A percentile compares a stretch with the other conserved stretches of the same genome.
phyloP scores from a whole-genome alignment of 2,329 filamentous ascomycete genomes.

The Fusarium sterilihyphosum region DNA sequence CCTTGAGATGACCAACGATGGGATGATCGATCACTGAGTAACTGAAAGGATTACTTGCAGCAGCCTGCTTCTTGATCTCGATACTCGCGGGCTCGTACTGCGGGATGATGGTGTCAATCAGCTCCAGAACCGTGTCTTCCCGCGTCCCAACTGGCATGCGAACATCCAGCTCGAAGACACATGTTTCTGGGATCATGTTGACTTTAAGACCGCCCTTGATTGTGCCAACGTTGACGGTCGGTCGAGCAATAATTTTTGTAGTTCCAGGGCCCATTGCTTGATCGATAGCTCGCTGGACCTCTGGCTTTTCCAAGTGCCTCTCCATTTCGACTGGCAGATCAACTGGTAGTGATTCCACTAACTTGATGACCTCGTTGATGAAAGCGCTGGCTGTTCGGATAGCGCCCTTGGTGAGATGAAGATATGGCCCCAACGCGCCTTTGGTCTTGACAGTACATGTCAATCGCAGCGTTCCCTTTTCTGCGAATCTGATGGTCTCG shows the following conservation, averaged over 20 bases:
- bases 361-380: background rate
- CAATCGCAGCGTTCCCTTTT: background rate
- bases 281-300: background rate
- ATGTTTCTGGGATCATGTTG: slow-evolving; percentile 5
- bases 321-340: background rate
- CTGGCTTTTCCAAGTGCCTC: background rate
- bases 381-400: background rate
- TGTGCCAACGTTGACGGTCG: background rate
- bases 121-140: background rate
- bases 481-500: background rate
- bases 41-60: background rate
- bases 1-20: background rate
- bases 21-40: background rate
- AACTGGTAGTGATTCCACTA: background rate
- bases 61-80: background rate
- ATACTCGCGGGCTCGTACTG: background rate
- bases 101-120: background rate
- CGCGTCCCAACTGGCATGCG: background rate
- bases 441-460: background rate
- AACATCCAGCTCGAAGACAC: background rate
- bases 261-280: slow-evolving; percentile 4
- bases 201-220: slow-evolving; percentile 1
- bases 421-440: background rate
- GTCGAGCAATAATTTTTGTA: background rate
- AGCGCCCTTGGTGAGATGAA: background rate